Evolutionary conservation across 495 filamentous ascomycete genomes (phyloP).

Genomic region (Penicillium egyptiacum): DNA sequence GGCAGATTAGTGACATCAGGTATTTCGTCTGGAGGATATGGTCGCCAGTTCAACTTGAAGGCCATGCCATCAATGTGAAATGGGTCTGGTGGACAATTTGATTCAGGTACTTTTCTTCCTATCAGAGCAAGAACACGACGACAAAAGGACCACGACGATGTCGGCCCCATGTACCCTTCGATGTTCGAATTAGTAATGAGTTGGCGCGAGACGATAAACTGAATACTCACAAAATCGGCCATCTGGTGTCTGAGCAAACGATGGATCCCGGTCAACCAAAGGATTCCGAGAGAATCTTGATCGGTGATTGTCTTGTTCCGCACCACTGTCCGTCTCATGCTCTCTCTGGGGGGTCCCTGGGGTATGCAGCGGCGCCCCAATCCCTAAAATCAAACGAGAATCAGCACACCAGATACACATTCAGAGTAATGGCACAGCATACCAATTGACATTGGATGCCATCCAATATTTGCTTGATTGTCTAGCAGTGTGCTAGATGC

Average conservation of each 20-base stretch:
- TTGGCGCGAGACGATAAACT: too few relatives aligned
- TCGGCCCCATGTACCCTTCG: conserved; percentile 36
- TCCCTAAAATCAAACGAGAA: conserved; percentile 1
- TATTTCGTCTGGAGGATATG: conserved; percentile 25
- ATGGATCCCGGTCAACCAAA: conserved; percentile 31
- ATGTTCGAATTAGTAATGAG: conserved; percentile 3
- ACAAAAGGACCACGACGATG: conserved; percentile 39
- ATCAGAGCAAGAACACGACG: conserved; percentile 32
- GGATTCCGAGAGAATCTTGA: conserved; percentile 34
- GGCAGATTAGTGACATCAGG: conserved; percentile 38
- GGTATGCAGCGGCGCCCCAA: conserved; percentile 5
- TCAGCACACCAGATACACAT: not conserved
- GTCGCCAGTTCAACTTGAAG: conserved; percentile 40
- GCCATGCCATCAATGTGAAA: conserved; percentile 39
- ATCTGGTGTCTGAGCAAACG: conserved; percentile 33
- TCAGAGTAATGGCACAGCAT: not conserved
- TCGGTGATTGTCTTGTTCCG: conserved; percentile 19
- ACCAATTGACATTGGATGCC: conserved; percentile 14
- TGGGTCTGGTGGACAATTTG: conserved; percentile 30
- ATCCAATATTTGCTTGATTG: conserved; percentile 3
- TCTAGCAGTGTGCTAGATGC: conserved; percentile 3
- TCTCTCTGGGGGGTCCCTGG: conserved; percentile 5
- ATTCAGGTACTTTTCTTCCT: conserved; percentile 28
- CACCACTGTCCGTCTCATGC: conserved; percentile 6
- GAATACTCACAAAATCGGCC: conserved; percentile 29